A percentile compares a stretch with the other conserved stretches of the same genome.
phyloP scores from a whole-genome alignment of 768 basidiomycete genomes.

The Coprinopsis sp. region DNA sequence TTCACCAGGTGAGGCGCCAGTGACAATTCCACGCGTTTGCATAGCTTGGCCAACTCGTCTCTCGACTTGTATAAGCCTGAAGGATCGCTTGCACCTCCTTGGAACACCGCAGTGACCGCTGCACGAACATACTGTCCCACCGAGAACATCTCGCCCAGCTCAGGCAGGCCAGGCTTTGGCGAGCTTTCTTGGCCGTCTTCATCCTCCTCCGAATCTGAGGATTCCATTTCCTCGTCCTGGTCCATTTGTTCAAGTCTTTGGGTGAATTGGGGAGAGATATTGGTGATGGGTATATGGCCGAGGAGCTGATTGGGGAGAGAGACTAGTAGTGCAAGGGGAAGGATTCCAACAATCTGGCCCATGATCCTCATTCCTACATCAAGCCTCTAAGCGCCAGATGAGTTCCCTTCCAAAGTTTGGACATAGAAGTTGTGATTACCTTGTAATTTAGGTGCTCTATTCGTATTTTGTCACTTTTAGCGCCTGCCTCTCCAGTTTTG shows the following conservation, averaged over 20 bases:
- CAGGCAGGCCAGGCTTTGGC: slow-evolving; percentile 45
- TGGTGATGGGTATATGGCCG: slow-evolving; percentile 91
- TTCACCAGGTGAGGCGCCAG: slow-evolving; percentile 84
- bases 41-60: slow-evolving; percentile 63
- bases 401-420: too few relatives aligned
- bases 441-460: slow-evolving; percentile 95
- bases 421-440: slow-evolving; percentile 33
- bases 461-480: slow-evolving; percentile 56
- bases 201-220: slow-evolving; percentile 42
- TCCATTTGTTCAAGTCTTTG: slow-evolving; percentile 57
- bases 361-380: slow-evolving; percentile 81
- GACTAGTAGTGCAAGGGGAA: slow-evolving; percentile 84
- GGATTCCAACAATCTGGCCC: slow-evolving; percentile 80
- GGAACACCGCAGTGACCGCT: slow-evolving; percentile 61
- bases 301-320: slow-evolving; percentile 95
- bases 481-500: slow-evolving; percentile 31
- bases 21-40: slow-evolving; percentile 80
- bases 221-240: slow-evolving; percentile 39
- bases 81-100: slow-evolving; percentile 50
- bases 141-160: slow-evolving; percentile 68
- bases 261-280: slow-evolving; percentile 80
- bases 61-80: slow-evolving; percentile 56
- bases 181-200: slow-evolving; percentile 38
- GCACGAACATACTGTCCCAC: slow-evolving; percentile 86
- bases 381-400: slow-evolving; percentile 53